These are phyloP conservation scores for Entomortierella parvispora DNA, from an alignment of 192 early-diverging fungal species.

Conservation along the genomic window DNA sequence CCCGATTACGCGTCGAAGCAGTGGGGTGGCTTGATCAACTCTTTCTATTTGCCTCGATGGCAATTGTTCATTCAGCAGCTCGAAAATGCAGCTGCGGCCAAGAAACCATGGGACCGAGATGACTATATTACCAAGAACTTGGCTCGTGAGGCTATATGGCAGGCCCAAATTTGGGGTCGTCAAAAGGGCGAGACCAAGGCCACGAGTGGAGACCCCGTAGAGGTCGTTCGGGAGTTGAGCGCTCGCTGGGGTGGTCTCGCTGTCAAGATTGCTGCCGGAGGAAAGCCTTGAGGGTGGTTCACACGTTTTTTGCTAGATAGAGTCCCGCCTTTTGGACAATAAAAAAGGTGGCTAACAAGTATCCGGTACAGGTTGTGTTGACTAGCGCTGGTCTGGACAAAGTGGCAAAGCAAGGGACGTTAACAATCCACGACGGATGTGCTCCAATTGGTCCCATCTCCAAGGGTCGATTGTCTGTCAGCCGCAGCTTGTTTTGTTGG, in stretches of 20 bases:
- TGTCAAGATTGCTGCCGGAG: conserved; percentile 21
- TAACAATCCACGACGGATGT: no score
- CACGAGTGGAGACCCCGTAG: conserved; percentile 33
- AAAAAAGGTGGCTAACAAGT: no score
- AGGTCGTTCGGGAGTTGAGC: conserved; percentile 27
- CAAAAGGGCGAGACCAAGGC: conserved; percentile 12
- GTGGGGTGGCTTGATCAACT: conserved; percentile 35
- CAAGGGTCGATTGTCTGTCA: no score
- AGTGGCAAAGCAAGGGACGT: no score
- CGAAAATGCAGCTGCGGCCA: conserved; percentile 13
- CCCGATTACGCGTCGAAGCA: conserved; percentile 40
- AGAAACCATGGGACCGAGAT: not conserved
- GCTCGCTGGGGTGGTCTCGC: conserved; percentile 8
- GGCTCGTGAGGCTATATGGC: conserved; percentile 24
- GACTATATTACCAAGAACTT: not conserved
- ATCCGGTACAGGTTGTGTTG: no score
- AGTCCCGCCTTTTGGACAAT: no score
- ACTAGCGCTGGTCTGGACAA: no score
- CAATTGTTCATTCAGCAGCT: conserved; percentile 25
- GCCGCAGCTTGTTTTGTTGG: no score
- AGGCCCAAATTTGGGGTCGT: conserved; percentile 23
- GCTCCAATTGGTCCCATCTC: no score
- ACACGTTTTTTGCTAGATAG: not conserved
- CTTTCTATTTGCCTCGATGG: conserved; percentile 43
- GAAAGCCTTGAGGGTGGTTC: conserved; percentile 6